Evolutionary conservation across 441 rosid genomes (phyloP), one percentile per base, ranked within the genome.

Genomic region (Euphorbia celastroides): DNA sequence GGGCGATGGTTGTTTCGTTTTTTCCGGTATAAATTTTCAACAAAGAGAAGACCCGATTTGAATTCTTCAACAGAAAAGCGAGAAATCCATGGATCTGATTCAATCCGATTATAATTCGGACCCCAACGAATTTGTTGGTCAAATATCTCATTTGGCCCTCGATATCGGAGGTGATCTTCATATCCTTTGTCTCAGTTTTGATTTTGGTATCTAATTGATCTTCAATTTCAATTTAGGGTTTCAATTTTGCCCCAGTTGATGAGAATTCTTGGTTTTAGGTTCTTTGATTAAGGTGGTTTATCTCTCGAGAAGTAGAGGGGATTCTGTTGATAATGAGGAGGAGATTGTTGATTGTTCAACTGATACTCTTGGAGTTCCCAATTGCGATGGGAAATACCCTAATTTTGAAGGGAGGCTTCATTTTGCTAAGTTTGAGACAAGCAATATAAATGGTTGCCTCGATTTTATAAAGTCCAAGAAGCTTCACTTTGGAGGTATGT

Each of bases 381-480:
- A 65, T 57, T 75, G 61, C 65, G 75, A 48, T 54, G 31, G 60
- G 12, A 70, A 66, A 63, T 51, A 44, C 42, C 80, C 66, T 68
- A 61, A 70, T 41, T 64, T 80, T 32, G 30, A 80, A 67, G 98
- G 94, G 58, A 84, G 73, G 77, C 92, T 93, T 46, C 82, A 83
- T 79, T 90, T 93, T 60, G 86, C 88, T 2, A 93, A 80, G 72
- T 90, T 93, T 57, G 97, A 93, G 77, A 93, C 98, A 8, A 77
- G 75, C 86, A 88, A 90, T 68, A 90, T 93, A 55, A 71, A 79
- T 72, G 97, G 88, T 63, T 90, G 96, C 78, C 57, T 93, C 52
- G 89, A 93, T 65, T 90, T 88, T 62, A 90, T 93, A 61, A 74
- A 57, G 20, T 79, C 79, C 67, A 82, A 79, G 65, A 82, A 80